Evolutionary conservation across 169 alveolate genomes (phyloP).

Genomic region (Cryptosporidium xiaoi): DNA sequence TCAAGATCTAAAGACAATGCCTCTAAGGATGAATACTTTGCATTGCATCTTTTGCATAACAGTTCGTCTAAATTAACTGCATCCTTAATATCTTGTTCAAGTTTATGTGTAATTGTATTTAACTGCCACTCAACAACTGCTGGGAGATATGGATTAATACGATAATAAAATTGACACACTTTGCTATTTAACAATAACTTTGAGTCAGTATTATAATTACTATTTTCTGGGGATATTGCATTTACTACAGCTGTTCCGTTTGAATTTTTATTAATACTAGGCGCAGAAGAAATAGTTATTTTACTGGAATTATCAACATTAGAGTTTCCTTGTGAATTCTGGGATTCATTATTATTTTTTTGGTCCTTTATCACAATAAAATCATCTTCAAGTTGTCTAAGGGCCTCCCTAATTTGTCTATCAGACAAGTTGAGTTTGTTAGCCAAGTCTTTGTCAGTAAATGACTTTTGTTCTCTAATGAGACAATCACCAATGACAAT

Average conservation of each 20-base stretch:
- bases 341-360: constrained; percentile 11
- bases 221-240: neutral
- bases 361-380: constrained; percentile 62
- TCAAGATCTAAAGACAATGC: constrained; percentile 49
- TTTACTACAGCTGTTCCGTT: neutral
- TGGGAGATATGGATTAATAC: constrained; percentile 68
- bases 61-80: constrained; percentile 59
- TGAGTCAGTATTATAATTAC: neutral
- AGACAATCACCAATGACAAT: constrained; percentile 68
- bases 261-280: neutral
- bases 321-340: neutral
- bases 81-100: constrained; percentile 67
- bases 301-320: neutral
- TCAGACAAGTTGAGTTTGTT: constrained; percentile 46
- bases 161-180: constrained; percentile 15
- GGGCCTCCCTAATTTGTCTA: constrained; percentile 67
- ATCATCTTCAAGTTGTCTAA: constrained; percentile 57
- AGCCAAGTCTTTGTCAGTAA: constrained; percentile 66
- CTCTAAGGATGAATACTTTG: constrained; percentile 47
- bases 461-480: constrained; percentile 60
- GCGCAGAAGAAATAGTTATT: no score
- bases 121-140: constrained; percentile 73
- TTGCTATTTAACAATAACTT: neutral
- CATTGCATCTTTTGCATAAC: constrained; percentile 41
- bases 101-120: constrained; percentile 37